Base-by-base conservation (phyloP, 768 basidiomycete genomes). In the Boletus eberwhitei region DNA sequence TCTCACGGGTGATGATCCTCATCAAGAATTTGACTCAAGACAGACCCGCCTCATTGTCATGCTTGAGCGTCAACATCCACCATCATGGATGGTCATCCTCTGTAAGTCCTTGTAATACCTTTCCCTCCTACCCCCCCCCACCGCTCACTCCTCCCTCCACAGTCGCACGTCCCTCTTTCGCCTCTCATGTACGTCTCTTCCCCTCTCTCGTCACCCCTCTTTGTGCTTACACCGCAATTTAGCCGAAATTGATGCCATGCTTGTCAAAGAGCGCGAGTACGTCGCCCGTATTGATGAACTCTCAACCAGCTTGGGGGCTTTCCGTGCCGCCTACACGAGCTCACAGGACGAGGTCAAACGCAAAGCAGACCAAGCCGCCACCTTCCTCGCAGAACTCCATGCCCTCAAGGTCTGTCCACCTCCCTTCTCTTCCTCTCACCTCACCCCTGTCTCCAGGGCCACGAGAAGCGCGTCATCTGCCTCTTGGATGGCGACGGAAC, bases 401-500 rank as follows among this genome's bases (percentile, higher is more conserved):
- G 52, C 62, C 1, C 40, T 71, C 47, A 71, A 67, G 58, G 71
- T 73, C 19, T 19, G 19, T 32, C 11, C 22, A 4, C 6, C 32
- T 3, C 36, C 16, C 31, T 24, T 43, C 24, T 38, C 12, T 5
- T 45, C 22, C 17, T 0, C 26, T n/a, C 49, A 7, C 37, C 29
- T n/a, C 35, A 35, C 37, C 26, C 26, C 17, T 29, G 1, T 45
- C 39, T 24, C 31, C 53, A 61, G 64, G 66, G 58, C 8, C 60
- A 64, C n/a, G 72, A 74, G 37, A 65, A 66, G 46, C 74, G 75
- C 31, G 67, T 74, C 46, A 66, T 77, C 38, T 73, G 77, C 36
- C 71, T 88, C 43, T 71, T 88, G 54, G 86, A 88, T 54, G 87
- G 87, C 34, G 86, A 88, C 59, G 75, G 75, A 2, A 71, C 79